A percentile compares a stretch with the other conserved stretches of the same genome.
These are phyloP conservation scores for Ceratocystis alfenasii DNA, from an alignment of 2,329 filamentous ascomycete species.

Conservation along the genomic window DNA sequence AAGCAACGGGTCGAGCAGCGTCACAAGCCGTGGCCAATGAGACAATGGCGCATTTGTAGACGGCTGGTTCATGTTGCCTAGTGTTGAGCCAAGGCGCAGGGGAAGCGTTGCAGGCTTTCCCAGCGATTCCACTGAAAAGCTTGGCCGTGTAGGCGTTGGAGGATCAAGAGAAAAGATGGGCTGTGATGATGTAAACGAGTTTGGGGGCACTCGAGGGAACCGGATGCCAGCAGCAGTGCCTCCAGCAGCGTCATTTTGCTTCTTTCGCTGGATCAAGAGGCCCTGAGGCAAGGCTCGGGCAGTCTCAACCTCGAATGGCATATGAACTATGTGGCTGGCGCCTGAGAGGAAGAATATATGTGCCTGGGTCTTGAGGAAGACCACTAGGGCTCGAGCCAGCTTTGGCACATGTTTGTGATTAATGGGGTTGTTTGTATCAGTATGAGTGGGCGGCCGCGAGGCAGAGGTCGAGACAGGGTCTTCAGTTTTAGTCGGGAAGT, in stretches of 20 bases:
- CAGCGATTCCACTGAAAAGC: conserved; percentile 46
- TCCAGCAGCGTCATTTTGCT: conserved; percentile 31
- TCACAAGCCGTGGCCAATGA: conserved; percentile 65
- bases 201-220: conserved; percentile 56
- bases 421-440: conserved; percentile 13
- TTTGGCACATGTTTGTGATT: conserved; percentile 3
- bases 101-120: conserved; percentile 44
- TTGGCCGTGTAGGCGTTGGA: conserved; percentile 20
- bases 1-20: conserved; percentile 70
- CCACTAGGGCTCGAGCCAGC: conserved; percentile 56
- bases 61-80: conserved; percentile 48
- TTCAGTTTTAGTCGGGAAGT: conserved; percentile 45
- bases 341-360: conserved; percentile 88
- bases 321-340: conserved; percentile 75
- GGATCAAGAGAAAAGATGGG: conserved; percentile 35
- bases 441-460: background rate
- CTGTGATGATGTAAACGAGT: conserved; percentile 64
- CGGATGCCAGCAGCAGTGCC: conserved; percentile 26
- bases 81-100: conserved; percentile 40
- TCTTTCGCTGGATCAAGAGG: conserved; percentile 73
- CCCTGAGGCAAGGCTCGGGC: conserved; percentile 74
- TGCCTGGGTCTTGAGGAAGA: conserved; percentile 83
- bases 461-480: background rate
- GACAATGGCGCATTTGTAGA: conserved; percentile 42
- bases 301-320: conserved; percentile 87